Percentiles rank a stretch among this genome's conserved stretches.
Evolutionary conservation across 2,329 filamentous ascomycete genomes (phyloP).

Genomic region (Lizonia empirigonia): DNA sequence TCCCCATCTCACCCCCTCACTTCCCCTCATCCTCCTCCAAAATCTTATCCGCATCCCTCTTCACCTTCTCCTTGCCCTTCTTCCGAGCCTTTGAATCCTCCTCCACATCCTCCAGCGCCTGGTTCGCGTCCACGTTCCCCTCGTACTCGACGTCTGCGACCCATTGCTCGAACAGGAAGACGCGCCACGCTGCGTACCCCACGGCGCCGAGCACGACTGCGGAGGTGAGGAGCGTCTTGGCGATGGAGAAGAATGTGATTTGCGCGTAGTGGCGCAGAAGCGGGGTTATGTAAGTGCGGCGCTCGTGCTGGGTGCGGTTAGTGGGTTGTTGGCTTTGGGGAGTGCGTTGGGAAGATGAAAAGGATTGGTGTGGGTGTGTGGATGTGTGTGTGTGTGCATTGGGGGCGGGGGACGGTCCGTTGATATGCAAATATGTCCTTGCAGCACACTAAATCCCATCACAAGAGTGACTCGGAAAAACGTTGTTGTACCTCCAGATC

Average conservation of each 20-base stretch:
- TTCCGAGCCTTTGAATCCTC: slow-evolving; percentile 1
- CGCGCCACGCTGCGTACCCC: slow-evolving; percentile 20
- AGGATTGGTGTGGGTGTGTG: no score
- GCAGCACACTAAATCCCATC: background rate
- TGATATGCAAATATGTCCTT: background rate
- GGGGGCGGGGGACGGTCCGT: no score
- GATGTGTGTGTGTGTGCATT: no score
- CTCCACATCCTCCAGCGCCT: slow-evolving; percentile 35
- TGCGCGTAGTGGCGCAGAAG: slow-evolving; percentile 42
- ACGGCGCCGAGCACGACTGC: slow-evolving; percentile 4
- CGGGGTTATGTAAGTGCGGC: slow-evolving; percentile 52
- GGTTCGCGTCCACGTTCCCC: slow-evolving; percentile 38
- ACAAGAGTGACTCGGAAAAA: background rate
- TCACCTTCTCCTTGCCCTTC: slow-evolving; percentile 3
- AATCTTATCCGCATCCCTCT: slow-evolving; percentile 3
- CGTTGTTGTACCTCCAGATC: slow-evolving; percentile 52
- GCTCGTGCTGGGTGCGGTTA: slow-evolving; percentile 43
- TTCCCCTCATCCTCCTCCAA: slow-evolving; percentile 17
- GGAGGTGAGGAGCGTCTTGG: slow-evolving; percentile 19
- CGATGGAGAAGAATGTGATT: slow-evolving; percentile 26
- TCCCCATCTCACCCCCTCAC: background rate
- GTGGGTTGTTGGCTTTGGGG: no score
- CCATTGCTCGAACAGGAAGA: slow-evolving; percentile 31
- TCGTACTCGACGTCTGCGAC: slow-evolving; percentile 37
- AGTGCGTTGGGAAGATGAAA: no score